phyloP scores from a whole-genome alignment of 2,329 filamentous ascomycete genomes.

The Monilinia laxa region DNA sequence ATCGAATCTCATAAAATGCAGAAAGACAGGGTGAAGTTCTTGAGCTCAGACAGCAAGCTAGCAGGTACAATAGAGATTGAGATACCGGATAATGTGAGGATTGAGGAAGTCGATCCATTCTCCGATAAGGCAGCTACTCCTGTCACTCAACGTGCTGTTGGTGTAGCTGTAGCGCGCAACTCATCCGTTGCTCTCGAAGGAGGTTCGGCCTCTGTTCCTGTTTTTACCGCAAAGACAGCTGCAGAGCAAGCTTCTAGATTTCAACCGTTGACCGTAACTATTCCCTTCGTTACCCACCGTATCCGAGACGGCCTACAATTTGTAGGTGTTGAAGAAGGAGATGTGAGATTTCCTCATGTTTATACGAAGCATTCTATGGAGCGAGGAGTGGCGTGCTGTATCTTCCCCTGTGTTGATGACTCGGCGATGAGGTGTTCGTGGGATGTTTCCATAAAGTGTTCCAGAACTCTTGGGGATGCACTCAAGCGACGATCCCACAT shows the following conservation, averaged over 20 bases:
- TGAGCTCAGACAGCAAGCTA: constrained; percentile 41
- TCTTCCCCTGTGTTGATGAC: constrained; percentile 94
- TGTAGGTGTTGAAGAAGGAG: constrained; percentile 77
- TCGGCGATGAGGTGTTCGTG: constrained; percentile 77
- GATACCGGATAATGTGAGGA: constrained; percentile 59
- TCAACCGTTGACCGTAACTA: constrained; percentile 60
- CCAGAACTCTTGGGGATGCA: constrained; percentile 81
- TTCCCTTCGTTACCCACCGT: constrained; percentile 74
- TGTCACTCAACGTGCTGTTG: constrained; percentile 44
- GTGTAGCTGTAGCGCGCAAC: constrained; percentile 28
- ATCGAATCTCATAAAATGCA: constrained; percentile 74
- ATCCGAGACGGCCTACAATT: constrained; percentile 90
- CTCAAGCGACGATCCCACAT: constrained; percentile 46
- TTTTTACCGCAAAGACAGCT: constrained; percentile 40
- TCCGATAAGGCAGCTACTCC: constrained; percentile 50
- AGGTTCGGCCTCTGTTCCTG: constrained; percentile 40
- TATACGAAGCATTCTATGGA: constrained; percentile 82
- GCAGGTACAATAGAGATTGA: constrained; percentile 58
- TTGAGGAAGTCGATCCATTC: constrained; percentile 59
- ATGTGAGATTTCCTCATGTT: constrained; percentile 83
- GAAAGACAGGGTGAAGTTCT: constrained; percentile 59
- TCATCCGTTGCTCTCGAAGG: constrained; percentile 41
- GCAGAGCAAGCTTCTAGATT: constrained; percentile 47
- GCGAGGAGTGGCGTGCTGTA: constrained; percentile 75
- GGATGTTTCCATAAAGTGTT: constrained; percentile 84